These are phyloP conservation scores for Sclerotinia trifoliorum DNA, from an alignment of 2,329 filamentous ascomycete genomes.

Conservation along the genomic window DNA sequence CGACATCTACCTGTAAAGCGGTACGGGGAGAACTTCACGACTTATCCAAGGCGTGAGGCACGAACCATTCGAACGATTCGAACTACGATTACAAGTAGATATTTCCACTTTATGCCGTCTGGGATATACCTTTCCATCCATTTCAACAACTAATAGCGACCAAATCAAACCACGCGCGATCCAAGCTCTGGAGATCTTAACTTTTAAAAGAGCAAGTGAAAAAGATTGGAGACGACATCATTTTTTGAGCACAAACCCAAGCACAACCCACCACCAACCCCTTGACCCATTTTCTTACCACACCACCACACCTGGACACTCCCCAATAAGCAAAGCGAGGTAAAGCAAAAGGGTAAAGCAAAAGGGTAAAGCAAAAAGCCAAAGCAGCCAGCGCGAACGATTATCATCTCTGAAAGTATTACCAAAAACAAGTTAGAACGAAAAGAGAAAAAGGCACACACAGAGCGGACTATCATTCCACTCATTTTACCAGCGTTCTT, in stretches of 20 bases:
- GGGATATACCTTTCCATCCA: not conserved
- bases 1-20: not conserved
- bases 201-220: conserved; percentile 7
- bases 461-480: conserved; percentile 2
- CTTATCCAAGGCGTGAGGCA: not conserved
- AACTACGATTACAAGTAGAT: not conserved
- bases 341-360: conserved; percentile 9
- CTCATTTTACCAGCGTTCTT: conserved; percentile 9
- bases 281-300: conserved; percentile 20
- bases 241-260: conserved; percentile 14
- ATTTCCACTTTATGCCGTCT: not conserved
- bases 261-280: conserved; percentile 10
- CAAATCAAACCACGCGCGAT: not conserved
- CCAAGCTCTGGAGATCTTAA: not conserved
- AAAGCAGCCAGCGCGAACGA: conserved; percentile 14
- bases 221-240: conserved; percentile 11
- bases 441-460: not conserved
- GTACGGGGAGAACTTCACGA: not conserved
- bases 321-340: conserved; percentile 5
- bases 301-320: not conserved
- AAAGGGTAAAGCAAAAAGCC: conserved; percentile 4
- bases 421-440: not conserved
- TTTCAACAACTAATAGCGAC: not conserved
- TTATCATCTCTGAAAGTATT: not conserved
- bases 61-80: not conserved